phyloP scores from a whole-genome alignment of 495 filamentous ascomycete species.

The Elasticomyces elasticus region DNA sequence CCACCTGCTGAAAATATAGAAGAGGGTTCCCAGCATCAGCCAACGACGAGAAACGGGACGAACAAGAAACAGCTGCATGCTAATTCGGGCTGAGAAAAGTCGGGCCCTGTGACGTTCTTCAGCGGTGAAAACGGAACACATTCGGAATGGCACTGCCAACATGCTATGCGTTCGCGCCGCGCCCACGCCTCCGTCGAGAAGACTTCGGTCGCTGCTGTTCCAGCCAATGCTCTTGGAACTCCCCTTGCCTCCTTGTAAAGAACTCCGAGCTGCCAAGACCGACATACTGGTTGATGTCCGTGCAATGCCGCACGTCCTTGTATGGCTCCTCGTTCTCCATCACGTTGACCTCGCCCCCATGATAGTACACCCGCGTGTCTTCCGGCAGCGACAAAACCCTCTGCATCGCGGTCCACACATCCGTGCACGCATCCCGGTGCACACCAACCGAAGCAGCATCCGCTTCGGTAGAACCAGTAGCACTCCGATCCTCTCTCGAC shows the following conservation, averaged over 20 bases:
- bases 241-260: neutral
- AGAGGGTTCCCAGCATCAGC: too few species aligned
- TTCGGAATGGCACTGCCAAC: too few species aligned
- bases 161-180: too few species aligned
- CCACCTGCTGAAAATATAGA: too few species aligned
- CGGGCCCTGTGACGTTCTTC: too few species aligned
- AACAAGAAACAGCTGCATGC: too few species aligned
- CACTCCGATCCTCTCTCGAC: neutral
- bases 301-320: neutral
- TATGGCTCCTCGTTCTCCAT: neutral
- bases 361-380: neutral
- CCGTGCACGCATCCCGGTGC: neutral
- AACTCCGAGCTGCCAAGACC: neutral
- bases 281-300: neutral
- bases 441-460: neutral
- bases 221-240: neutral
- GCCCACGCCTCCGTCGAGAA: neutral
- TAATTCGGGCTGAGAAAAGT: too few species aligned
- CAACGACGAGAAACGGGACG: too few species aligned
- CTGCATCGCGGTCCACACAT: neutral
- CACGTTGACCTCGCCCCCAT: neutral
- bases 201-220: neutral
- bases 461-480: too few species aligned
- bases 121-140: too few species aligned
- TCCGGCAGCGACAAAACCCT: neutral